Evolutionary conservation across 441 rosid genomes (phyloP), one percentile per base, ranked within the genome.

Genomic region (Brassica hybrid): DNA sequence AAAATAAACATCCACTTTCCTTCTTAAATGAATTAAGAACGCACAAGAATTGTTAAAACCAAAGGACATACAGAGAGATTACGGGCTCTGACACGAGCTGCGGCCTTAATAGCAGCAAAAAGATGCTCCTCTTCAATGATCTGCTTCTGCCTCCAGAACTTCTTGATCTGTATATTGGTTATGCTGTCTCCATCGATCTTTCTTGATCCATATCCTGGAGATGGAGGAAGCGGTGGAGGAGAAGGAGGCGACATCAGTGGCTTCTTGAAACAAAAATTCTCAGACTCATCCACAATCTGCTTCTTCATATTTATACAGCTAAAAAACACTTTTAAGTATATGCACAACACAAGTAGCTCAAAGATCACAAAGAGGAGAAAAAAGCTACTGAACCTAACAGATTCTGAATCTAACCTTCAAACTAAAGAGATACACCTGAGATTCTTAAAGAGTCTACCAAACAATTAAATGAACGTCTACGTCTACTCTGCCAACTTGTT

Each of bases 91-190:
- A 89, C 78, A 72, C 90, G 89, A 27, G 96, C 97, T 16, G 81
- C 84, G 17, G 84, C 78, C n/a, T 81, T 81, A 30, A 81, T 81
- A 65, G 82, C 88, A 11, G 95, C 94, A 36, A 88, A 86, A 74
- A 94, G 91, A 76, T 92, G 98, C 52, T 91, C 96, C 78, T 94
- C 97, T 84, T 92, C 93, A 61, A 79, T 85, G 45, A 86, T 70
- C 56, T 83, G 86, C 79, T 87, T 94, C 84, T 74, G 83, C 83
- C 89, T 89, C 97, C 97, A 92, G 76, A 86, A 94, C 82, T 82
- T 88, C 17, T 91, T 95, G 62, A 94, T 92, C 85, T 92, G 91
- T 76, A 63, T 87, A 58, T 91, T 91, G 0, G 98, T 94, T 70
- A 92, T 85, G 64, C 97, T 90, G 18, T 80, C 84, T 43, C 83